Base-by-base conservation (phyloP, 2,329 filamentous ascomycete species). In the Colletotrichum sp. region DNA sequence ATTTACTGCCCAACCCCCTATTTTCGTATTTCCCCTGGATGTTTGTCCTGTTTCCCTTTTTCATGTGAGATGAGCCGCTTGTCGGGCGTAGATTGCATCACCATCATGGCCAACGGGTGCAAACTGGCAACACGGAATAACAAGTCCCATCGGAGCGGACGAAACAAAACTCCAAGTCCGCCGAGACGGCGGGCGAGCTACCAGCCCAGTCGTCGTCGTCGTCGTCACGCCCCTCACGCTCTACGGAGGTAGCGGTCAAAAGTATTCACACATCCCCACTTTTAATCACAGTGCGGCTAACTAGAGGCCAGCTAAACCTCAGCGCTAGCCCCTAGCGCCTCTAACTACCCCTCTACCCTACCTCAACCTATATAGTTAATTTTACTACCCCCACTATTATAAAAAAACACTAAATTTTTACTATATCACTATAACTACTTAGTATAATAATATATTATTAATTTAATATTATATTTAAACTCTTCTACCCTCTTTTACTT, bases 171-270 rank as follows among this genome's bases (percentile, higher is more conserved):
- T 57, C 57, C 21, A 76, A 72, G 55, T 68, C 73, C 73, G 73
- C 73, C 73, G 73, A 76, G 69, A 34, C 62, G 68, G 55, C 72
- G 72, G 72, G 63, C 63, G 73, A 57, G 15, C 30, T 44, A 57
- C 26, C 44, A 36, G 70, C 66, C 68, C 55, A 68, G 69, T 57
- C 69, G 70, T n/a, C 44, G 39, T 49, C 39, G 39, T 49, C 39
- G 44, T 73, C 73, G 73, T 73, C 70, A 76, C 69, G 69, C 73
- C 73, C 68, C 62, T 67, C 62, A 74, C 26, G 21, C 57, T 72
- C 73, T 68, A 24, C 24, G 24, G 24, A 24, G 24, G 24, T 24
- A 24, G 24, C 30, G 30, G 30, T 32, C 30, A 32, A 32, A 32
- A 32, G 30, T 32, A 32, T 32, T 32, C 30, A 3, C 5, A 32